Conservation (phyloP, 129 eudicot species). For the Chrysanthemum lavandulifolium region DNA sequence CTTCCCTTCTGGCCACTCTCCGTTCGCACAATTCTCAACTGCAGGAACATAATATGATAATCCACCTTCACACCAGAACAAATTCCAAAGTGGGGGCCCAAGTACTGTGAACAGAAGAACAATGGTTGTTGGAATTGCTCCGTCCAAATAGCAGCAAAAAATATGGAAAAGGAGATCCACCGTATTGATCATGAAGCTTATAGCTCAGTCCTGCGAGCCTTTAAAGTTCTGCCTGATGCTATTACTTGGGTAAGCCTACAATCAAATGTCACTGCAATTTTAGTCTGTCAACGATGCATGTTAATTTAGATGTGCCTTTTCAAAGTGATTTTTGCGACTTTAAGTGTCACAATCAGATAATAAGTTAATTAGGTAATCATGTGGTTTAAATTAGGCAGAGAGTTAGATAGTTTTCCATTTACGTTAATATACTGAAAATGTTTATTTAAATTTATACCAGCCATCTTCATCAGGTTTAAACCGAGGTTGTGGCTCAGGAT, state of each 20-base stretch:
- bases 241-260: slow-evolving; percentile 67
- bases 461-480: slow-evolving; percentile 61
- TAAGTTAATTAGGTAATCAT: background rate
- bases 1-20: too few relatives aligned
- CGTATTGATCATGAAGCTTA: slow-evolving; percentile 59
- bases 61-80: too few relatives aligned
- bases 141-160: slow-evolving; percentile 44
- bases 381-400: background rate
- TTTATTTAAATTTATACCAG: slow-evolving; percentile 12
- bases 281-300: background rate
- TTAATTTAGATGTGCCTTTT: too few relatives aligned
- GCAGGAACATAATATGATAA: too few relatives aligned
- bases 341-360: background rate
- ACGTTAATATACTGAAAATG: too few relatives aligned
- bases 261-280: background rate
- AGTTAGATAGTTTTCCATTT: too few relatives aligned
- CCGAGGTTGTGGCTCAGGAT: slow-evolving; percentile 56
- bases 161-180: slow-evolving; percentile 55
- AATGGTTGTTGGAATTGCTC: slow-evolving; percentile 37
- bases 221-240: slow-evolving; percentile 92
- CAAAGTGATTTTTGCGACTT: background rate
- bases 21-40: too few relatives aligned
- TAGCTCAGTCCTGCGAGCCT: slow-evolving; percentile 78
- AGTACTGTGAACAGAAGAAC: slow-evolving; percentile 60
- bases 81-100: too few relatives aligned